Conservation (phyloP, 345 rosid species). For the Laguncularia racemosa region DNA sequence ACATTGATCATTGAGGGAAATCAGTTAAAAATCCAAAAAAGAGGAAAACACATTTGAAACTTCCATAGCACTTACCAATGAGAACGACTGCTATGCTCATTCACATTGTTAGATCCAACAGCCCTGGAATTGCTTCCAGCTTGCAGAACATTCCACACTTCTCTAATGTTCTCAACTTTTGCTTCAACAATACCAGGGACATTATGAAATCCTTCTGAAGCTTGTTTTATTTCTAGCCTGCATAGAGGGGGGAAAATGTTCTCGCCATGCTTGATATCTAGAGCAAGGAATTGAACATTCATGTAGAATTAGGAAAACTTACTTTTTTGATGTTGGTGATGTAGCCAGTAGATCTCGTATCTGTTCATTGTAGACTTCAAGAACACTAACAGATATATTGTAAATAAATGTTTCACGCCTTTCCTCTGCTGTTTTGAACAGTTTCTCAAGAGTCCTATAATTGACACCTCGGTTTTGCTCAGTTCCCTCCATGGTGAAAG, state of each 20-base stretch:
- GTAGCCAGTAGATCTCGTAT: conserved; percentile 85
- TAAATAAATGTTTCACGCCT: conserved; percentile 67
- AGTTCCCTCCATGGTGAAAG: conserved; percentile 97
- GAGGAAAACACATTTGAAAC: conserved; percentile 9
- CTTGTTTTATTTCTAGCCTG: conserved; percentile 93
- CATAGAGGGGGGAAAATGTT: background rate
- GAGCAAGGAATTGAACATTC: background rate
- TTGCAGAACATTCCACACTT: conserved; percentile 85
- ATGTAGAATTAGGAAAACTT: conserved; percentile 7
- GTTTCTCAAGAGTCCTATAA: conserved; percentile 77
- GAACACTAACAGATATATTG: conserved; percentile 81
- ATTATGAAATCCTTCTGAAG: conserved; percentile 74
- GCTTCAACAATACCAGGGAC: conserved; percentile 91
- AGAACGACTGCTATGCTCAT: conserved; percentile 96
- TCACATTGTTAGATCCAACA: conserved; percentile 94
- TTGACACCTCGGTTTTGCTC: conserved; percentile 86
- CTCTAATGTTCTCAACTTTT: conserved; percentile 56
- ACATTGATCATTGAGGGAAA: background rate
- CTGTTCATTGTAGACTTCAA: conserved; percentile 97
- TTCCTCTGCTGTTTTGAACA: conserved; percentile 68
- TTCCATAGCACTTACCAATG: conserved; percentile 54
- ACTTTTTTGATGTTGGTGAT: conserved; percentile 76
- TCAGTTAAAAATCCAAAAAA: background rate
- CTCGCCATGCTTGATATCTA: background rate
- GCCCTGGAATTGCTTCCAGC: conserved; percentile 92